Evolutionary conservation across 768 basidiomycete species (phyloP).

Genomic region (Galerina marginata): DNA sequence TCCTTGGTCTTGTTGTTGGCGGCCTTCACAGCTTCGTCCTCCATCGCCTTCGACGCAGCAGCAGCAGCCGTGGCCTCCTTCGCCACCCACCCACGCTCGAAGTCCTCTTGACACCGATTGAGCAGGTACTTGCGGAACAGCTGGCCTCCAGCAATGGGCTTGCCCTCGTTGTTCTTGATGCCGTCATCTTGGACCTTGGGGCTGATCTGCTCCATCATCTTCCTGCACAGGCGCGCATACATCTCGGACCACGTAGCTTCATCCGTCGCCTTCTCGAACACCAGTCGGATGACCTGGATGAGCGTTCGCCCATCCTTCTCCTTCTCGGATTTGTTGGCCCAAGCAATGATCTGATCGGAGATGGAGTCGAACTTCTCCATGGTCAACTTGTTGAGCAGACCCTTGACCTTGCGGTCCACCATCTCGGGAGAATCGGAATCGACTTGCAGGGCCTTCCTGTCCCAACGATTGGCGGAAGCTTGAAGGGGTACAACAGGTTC

Average conservation of each 20-base stretch:
- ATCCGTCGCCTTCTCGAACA: slow-evolving; percentile 97
- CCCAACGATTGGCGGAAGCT: slow-evolving; percentile 85
- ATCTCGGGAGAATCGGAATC: slow-evolving; percentile 80
- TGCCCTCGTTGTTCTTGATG: slow-evolving; percentile 80
- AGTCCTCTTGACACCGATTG: slow-evolving; percentile 97
- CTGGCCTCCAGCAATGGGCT: slow-evolving; percentile 90
- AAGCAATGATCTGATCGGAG: slow-evolving; percentile 91
- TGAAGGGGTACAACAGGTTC: slow-evolving; percentile 84
- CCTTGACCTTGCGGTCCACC: slow-evolving; percentile 93
- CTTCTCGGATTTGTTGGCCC: slow-evolving; percentile 92
- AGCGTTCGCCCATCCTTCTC: slow-evolving; percentile 94
- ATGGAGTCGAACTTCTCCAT: slow-evolving; percentile 97
- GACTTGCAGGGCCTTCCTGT: slow-evolving; percentile 51
- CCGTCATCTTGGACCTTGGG: slow-evolving; percentile 88
- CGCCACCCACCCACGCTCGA: slow-evolving; percentile 93
- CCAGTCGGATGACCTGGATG: slow-evolving; percentile 93
- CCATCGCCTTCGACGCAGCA: slow-evolving; percentile 82
- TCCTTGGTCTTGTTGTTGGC: slow-evolving; percentile 61
- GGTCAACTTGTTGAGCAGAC: slow-evolving; percentile 92
- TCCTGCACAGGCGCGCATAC: slow-evolving; percentile 94
- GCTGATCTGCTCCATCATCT: slow-evolving; percentile 95
- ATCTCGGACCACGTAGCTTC: slow-evolving; percentile 96
- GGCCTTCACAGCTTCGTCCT: slow-evolving; percentile 80
- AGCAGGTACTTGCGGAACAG: slow-evolving; percentile 97
- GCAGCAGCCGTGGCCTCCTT: slow-evolving; percentile 89